Conservation (phyloP, 768 basidiomycete genomes). For the Mrakia blollopis region DNA sequence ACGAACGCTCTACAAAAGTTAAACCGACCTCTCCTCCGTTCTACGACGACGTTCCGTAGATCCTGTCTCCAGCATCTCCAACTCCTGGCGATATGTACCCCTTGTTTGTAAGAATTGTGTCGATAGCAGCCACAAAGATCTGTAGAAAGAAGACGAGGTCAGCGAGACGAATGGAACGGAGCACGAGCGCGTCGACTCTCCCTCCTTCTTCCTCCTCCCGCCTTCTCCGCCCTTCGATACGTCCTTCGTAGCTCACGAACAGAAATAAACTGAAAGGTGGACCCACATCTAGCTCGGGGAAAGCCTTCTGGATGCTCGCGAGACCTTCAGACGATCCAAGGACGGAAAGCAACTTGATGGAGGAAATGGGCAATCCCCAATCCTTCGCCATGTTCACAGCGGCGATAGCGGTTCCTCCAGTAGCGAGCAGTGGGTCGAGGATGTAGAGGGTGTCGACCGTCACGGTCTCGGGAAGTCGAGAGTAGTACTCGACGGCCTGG, state of each 20-base stretch:
- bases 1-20: too few species aligned
- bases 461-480: conserved; percentile 63
- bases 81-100: conserved; percentile 42
- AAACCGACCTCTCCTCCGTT: too few species aligned
- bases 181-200: not conserved
- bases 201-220: not conserved
- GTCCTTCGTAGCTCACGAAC: not conserved
- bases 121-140: conserved; percentile 85
- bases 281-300: conserved; percentile 73
- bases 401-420: conserved; percentile 85
- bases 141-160: conserved; percentile 40
- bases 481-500: conserved; percentile 73
- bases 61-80: conserved; percentile 26
- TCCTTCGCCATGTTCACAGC: conserved; percentile 71
- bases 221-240: not conserved
- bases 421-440: conserved; percentile 88
- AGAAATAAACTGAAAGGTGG: not conserved
- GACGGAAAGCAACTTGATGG: conserved; percentile 76
- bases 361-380: conserved; percentile 51
- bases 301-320: conserved; percentile 57
- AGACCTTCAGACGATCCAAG: conserved; percentile 75
- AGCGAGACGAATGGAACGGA: not conserved
- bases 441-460: conserved; percentile 80
- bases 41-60: conserved; percentile 17
- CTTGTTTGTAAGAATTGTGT: conserved; percentile 61